Percentiles rank a stretch among this genome's conserved stretches.
Conservation (phyloP, 2,329 filamentous ascomycete species). For the Xenoacremonium recifei region DNA sequence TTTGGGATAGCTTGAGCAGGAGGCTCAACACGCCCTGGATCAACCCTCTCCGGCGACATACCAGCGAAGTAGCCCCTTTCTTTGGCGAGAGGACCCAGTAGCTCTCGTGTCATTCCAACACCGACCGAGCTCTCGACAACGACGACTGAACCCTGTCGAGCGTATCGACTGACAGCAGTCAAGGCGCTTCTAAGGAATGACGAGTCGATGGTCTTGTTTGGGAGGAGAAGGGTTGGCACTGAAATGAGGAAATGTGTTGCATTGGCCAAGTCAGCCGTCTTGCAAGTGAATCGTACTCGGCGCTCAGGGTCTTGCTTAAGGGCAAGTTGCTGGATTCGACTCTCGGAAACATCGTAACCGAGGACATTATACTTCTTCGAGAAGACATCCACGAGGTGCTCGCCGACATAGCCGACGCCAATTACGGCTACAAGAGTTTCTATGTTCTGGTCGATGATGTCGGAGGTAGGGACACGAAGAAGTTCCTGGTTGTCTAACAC, state of each 20-base stretch:
- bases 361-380: slow-evolving; percentile 39
- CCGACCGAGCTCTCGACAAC: slow-evolving; percentile 55
- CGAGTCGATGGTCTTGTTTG: slow-evolving; percentile 46
- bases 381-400: slow-evolving; percentile 46
- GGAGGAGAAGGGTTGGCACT: slow-evolving; percentile 49
- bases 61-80: slow-evolving; percentile 42
- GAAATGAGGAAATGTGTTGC: slow-evolving; percentile 54
- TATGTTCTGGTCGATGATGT: slow-evolving; percentile 8
- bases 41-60: slow-evolving; percentile 54
- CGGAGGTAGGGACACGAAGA: slow-evolving; percentile 3
- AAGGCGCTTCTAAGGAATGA: slow-evolving; percentile 46
- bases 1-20: slow-evolving; percentile 47
- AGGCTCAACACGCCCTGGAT: slow-evolving; percentile 45
- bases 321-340: slow-evolving; percentile 35
- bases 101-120: slow-evolving; percentile 51
- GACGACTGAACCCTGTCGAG: slow-evolving; percentile 43
- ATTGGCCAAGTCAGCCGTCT: slow-evolving; percentile 33
- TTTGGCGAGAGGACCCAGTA: slow-evolving; percentile 45
- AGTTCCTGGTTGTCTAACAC: slow-evolving; percentile 24
- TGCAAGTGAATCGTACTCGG: slow-evolving; percentile 37
- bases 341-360: slow-evolving; percentile 47
- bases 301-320: slow-evolving; percentile 24
- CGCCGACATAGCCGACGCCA: slow-evolving; percentile 53
- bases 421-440: slow-evolving; percentile 45
- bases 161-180: slow-evolving; percentile 38